phyloP scores from a whole-genome alignment of 345 rosid genomes.

The Populus deltoides region DNA sequence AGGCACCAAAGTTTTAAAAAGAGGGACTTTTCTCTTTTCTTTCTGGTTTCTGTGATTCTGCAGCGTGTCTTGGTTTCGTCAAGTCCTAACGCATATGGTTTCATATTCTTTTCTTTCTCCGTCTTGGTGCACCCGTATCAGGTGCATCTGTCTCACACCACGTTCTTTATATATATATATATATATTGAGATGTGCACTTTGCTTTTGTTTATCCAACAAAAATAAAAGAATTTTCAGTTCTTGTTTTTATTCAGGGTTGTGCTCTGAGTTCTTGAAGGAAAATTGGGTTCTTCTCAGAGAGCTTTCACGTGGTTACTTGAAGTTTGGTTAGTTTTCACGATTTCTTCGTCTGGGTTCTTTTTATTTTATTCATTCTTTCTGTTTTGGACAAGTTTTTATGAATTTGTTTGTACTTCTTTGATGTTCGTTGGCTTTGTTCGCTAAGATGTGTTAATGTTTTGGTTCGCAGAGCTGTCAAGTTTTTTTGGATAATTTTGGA shows the following conservation, averaged over 20 bases:
- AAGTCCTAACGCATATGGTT: neutral
- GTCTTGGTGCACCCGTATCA: slow-evolving; percentile 15
- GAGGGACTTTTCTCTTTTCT: neutral
- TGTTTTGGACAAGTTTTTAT: neutral
- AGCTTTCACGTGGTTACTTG: slow-evolving; percentile 4
- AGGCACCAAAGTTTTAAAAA: too few relatives aligned
- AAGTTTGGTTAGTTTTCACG: neutral
- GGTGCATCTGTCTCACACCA: slow-evolving; percentile 11
- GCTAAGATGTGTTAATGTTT: neutral
- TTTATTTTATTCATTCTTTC: neutral
- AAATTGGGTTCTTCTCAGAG: neutral
- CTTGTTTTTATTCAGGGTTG: neutral
- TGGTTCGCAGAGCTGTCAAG: neutral
- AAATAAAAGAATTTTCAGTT: neutral
- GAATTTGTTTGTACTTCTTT: neutral
- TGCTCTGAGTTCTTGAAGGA: neutral
- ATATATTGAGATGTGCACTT: slow-evolving; percentile 5
- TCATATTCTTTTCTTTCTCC: slow-evolving; percentile 20
- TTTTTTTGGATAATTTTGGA: neutral
- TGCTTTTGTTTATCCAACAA: neutral
- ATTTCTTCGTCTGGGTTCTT: neutral
- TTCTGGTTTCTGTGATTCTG: neutral
- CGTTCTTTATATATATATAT: too few relatives aligned
- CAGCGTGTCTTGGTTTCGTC: slow-evolving; percentile 8
- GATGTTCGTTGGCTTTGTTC: neutral